Conservation (phyloP, 805 yeast genomes). For the Komagataella ulmi region DNA sequence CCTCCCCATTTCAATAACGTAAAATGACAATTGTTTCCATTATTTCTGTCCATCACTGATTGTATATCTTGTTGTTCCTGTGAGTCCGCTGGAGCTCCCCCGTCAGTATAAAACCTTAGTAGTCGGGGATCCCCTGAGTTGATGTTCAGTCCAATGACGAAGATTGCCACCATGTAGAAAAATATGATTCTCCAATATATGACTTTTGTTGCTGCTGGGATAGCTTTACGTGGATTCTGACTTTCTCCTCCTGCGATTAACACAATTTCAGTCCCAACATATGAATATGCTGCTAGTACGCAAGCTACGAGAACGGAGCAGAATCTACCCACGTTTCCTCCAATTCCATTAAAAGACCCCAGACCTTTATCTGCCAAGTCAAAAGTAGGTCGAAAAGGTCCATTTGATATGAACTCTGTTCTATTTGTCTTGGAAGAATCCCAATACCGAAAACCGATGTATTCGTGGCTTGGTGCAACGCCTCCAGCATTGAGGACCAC, state of each 20-base stretch:
- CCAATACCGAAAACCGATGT: constrained; percentile 67
- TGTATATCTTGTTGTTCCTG: constrained; percentile 4
- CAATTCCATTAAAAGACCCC: constrained; percentile 40
- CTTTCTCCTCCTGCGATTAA: constrained; percentile 81
- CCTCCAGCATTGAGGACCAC: constrained; percentile 52
- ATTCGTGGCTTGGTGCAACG: constrained; percentile 21
- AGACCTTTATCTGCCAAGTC: constrained; percentile 36
- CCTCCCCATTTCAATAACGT: constrained; percentile 18
- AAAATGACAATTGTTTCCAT: constrained; percentile 14
- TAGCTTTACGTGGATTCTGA: constrained; percentile 62
- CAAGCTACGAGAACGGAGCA: constrained; percentile 48
- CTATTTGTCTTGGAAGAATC: constrained; percentile 33
- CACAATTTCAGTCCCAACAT: constrained; percentile 73
- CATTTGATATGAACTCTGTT: constrained; percentile 38
- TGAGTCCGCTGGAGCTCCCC: constrained; percentile 7
- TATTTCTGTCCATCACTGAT: constrained; percentile 10
- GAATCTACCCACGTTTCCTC: constrained; percentile 47
- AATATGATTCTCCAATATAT: constrained; percentile 60
- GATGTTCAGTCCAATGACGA: constrained; percentile 57
- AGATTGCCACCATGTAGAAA: constrained; percentile 52
- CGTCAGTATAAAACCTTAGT: constrained; percentile 33
- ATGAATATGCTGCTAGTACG: constrained; percentile 58
- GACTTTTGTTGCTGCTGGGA: constrained; percentile 65
- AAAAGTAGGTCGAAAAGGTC: constrained; percentile 63
- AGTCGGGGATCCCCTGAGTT: constrained; percentile 71